phyloP scores from a whole-genome alignment of 202 grass and related monocot genomes.

The Eragrostis tef region DNA sequence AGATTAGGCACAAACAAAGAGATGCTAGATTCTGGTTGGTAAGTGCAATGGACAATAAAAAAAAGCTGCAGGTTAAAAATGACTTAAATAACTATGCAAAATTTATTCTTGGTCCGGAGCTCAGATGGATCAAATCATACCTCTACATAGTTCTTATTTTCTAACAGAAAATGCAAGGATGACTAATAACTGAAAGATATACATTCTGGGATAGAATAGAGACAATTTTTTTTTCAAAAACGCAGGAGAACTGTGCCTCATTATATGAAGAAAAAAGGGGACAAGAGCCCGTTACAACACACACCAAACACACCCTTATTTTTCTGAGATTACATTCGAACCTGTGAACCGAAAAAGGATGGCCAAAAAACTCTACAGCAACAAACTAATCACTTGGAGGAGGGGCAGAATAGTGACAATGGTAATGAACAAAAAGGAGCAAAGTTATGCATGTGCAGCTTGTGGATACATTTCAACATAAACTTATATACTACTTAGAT shows the following conservation, averaged over 20 bases:
- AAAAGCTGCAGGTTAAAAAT: not conserved
- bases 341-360: no score
- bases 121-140: conserved; percentile 13
- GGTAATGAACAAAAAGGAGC: conserved; percentile 18
- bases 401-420: conserved; percentile 5
- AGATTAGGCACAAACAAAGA: conserved; percentile 31
- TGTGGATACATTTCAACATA: not conserved
- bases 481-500: not conserved
- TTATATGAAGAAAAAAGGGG: no score
- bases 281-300: no score
- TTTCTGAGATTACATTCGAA: no score
- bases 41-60: not conserved
- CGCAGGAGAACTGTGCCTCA: no score
- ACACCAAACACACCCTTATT: no score
- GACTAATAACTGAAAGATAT: conserved; percentile 9
- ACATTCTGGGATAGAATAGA: not conserved
- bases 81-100: not conserved
- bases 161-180: not conserved
- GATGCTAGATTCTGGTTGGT: not conserved
- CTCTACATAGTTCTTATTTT: not conserved
- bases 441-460: not conserved
- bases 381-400: no score
- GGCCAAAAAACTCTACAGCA: no score
- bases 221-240: not conserved
- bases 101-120: not conserved